Base-by-base conservation (phyloP, 495 filamentous ascomycete species). In the Penicillium canescens region DNA sequence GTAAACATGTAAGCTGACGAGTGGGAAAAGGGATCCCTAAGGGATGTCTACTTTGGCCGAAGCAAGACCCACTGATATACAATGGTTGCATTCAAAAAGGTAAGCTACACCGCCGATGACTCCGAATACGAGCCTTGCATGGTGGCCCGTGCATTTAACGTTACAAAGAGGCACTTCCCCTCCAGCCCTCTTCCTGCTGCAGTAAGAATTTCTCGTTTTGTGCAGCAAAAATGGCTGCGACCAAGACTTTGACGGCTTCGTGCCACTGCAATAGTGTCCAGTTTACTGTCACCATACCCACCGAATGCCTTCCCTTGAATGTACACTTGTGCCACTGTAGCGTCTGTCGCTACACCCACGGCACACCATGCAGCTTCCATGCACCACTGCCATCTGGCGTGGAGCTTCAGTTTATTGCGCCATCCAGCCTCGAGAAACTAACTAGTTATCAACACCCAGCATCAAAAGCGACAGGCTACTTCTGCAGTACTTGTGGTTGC, bases 241-340 rank as follows among this genome's bases (percentile, higher is more conserved):
- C 54, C 40, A 67, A 65, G 39, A 59, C 50, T 2, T 49, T 69
- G 16, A 62, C 42, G 9, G 59, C 80, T 18, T 71, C 77, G 20
- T 88, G 85, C 61, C 76, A 76, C 55, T 88, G 85, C 60, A 68
- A 69, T 21, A 56, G 62, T n/a, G 66, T 74, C 11, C 74, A 62
- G 66, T 64, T 66, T 46, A 61, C 55, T 20, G 14, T 72, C 31
- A 55, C 56, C 48, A 20, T 68, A 18, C 55, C 65, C 42, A 36
- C 55, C 47, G 21, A 48, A 55, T 16, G 46, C 13, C 54, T 71
- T 24, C 70, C 70, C 1, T 47, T 73, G n/a, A 46, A 60, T 24
- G 54, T 68, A 16, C 67, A 72, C 33, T 52, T 89, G 42, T 90
- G 86, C 68, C 85, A 86, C 58, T 90, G 87, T 72, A 68, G 70